Evolutionary conservation across 768 basidiomycete genomes (phyloP).

Genomic region (Tylopilus felleus): DNA sequence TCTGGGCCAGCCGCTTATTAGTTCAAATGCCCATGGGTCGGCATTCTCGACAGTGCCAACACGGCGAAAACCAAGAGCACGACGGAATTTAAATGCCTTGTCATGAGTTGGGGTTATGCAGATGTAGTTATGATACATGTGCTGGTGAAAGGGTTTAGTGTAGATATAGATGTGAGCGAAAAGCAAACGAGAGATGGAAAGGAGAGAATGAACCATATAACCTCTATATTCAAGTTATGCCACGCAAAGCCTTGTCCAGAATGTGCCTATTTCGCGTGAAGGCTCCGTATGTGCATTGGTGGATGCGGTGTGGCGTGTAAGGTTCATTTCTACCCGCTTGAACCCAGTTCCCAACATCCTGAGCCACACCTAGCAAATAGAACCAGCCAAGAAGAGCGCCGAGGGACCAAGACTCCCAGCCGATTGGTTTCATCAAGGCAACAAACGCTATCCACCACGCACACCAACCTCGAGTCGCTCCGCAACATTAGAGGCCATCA

Average conservation of each 20-base stretch:
- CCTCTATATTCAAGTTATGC: slow-evolving; percentile 6
- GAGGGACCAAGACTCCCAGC: background rate
- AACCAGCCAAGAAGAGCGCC: background rate
- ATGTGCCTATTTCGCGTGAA: background rate
- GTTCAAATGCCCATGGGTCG: no score
- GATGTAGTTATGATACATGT: background rate
- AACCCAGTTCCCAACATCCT: background rate
- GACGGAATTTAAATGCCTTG: background rate
- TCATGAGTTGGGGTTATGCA: slow-evolving; percentile 4
- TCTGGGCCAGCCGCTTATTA: no score
- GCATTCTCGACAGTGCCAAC: no score
- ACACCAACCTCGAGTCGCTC: background rate
- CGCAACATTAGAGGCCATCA: slow-evolving; percentile 5
- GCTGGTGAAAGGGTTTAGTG: background rate
- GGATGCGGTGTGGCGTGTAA: background rate
- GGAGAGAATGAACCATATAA: background rate
- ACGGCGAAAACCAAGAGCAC: no score
- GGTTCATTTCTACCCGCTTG: background rate
- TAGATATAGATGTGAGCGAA: slow-evolving; percentile 1
- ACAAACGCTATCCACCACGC: background rate
- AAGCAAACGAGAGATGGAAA: background rate
- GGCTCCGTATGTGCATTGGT: background rate
- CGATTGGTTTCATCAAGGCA: slow-evolving; percentile 2
- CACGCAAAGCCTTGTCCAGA: slow-evolving; percentile 4
- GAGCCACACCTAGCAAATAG: background rate